phyloP scores from a whole-genome alignment of 179 eudicot genomes.

The Silene noctiflora region DNA sequence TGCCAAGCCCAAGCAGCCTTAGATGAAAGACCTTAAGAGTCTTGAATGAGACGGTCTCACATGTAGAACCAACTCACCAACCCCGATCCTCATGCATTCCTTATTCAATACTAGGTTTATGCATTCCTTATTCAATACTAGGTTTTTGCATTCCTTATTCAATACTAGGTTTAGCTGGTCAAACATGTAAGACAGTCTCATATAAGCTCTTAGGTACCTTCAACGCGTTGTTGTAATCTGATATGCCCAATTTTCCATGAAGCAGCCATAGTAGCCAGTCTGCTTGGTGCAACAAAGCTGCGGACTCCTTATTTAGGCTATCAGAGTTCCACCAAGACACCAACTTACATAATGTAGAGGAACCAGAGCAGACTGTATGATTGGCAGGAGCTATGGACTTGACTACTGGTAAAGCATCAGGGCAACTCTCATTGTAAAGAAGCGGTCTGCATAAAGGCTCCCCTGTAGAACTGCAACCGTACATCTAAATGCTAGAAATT shows the following conservation, averaged over 20 bases:
- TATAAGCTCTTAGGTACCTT: constrained; percentile 47
- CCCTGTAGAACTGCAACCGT: constrained; percentile 61
- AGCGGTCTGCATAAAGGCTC: constrained; percentile 72
- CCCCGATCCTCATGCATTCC: neutral
- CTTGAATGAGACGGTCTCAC: neutral
- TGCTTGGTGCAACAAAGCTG: constrained; percentile 81
- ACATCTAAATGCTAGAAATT: constrained; percentile 20
- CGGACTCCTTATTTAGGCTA: constrained; percentile 49
- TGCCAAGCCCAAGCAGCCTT: no score
- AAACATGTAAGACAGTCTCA: neutral
- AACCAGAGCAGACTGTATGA: constrained; percentile 90
- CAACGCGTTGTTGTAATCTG: constrained; percentile 94
- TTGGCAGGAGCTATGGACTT: constrained; percentile 83
- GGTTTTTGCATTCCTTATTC: neutral
- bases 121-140: no score
- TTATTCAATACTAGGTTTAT: no score
- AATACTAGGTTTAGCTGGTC: neutral
- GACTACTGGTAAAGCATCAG: constrained; percentile 75
- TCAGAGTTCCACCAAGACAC: constrained; percentile 91
- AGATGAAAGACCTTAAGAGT: neutral
- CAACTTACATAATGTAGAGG: constrained; percentile 91
- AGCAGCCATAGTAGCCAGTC: constrained; percentile 98
- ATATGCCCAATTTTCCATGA: constrained; percentile 87
- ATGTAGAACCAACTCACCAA: neutral
- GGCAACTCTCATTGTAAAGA: constrained; percentile 82